Percentiles rank a stretch among this genome's conserved stretches.
phyloP scores from a whole-genome alignment of 768 basidiomycete species.

The Tricholoma sp. region DNA sequence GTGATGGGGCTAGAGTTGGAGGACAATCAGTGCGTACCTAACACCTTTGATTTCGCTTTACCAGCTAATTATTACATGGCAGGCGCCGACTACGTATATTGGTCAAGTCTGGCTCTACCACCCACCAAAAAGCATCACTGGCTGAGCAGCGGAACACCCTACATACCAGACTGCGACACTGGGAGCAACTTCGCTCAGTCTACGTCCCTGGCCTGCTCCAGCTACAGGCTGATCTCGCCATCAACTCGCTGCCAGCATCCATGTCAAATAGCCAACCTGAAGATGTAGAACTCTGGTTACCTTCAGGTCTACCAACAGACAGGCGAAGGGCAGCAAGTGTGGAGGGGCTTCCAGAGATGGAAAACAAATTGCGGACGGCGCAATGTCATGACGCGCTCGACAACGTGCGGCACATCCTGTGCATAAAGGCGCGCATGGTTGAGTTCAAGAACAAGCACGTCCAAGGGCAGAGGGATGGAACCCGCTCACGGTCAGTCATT shows the following conservation, averaged over 20 bases:
- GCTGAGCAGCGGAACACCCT: not conserved
- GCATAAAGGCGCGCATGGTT: conserved; percentile 11
- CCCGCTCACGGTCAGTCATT: conserved; percentile 16
- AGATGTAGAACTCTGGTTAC: too few species aligned
- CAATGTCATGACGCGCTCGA: conserved; percentile 18
- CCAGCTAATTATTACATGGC: not conserved
- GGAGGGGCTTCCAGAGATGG: conserved; percentile 8
- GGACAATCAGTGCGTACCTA: not conserved
- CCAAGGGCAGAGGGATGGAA: conserved; percentile 17
- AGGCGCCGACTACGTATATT: not conserved
- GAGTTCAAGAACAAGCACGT: conserved; percentile 12
- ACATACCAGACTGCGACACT: too few species aligned
- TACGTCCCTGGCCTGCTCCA: too few species aligned
- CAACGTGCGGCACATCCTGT: conserved; percentile 12
- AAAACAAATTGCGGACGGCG: conserved; percentile 14
- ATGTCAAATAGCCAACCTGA: conserved; percentile 4
- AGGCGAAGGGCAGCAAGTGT: not conserved
- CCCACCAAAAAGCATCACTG: not conserved
- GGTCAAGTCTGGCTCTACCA: not conserved
- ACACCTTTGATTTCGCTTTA: not conserved
- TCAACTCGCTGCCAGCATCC: not conserved
- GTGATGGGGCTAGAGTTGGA: not conserved
- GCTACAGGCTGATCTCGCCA: too few species aligned
- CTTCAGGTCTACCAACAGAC: too few species aligned
- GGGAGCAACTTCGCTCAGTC: too few species aligned